Evolutionary conservation across 2,329 filamentous ascomycete genomes (phyloP).

Genomic region (Clarireedia paspali): DNA sequence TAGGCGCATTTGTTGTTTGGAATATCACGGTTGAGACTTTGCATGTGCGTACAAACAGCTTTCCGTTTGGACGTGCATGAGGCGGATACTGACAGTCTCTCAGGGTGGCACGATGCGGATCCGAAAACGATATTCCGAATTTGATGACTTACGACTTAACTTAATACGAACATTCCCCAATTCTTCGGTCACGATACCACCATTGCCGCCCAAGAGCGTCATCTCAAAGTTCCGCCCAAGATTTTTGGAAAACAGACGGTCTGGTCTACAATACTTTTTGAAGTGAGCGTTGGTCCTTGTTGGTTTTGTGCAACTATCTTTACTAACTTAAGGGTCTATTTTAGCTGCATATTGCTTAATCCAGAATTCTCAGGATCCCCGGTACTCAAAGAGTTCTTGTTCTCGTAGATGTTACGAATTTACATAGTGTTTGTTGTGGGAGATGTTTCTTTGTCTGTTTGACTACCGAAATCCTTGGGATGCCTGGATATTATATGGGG

Average conservation of each 20-base stretch:
- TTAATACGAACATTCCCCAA: constrained; percentile 76
- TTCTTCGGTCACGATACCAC: constrained; percentile 79
- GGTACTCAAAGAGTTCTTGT: constrained; percentile 79
- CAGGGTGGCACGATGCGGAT: constrained; percentile 55
- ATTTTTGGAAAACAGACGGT: constrained; percentile 78
- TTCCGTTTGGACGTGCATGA: background rate
- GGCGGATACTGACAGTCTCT: constrained; percentile 3
- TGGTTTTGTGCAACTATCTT: background rate
- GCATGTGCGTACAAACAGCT: constrained; percentile 47
- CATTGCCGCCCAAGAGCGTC: constrained; percentile 82
- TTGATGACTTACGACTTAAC: constrained; percentile 70
- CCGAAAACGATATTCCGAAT: constrained; percentile 81
- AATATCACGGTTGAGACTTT: constrained; percentile 83
- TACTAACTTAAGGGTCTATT: constrained; percentile 10
- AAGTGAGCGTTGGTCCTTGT: constrained; percentile 53
- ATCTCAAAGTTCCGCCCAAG: constrained; percentile 77
- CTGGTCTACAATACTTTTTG: constrained; percentile 83
- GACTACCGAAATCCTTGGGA: background rate
- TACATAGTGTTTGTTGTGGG: background rate
- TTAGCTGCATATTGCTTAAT: constrained; percentile 81
- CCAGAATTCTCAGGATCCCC: constrained; percentile 91
- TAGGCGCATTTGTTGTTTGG: constrained; percentile 92
- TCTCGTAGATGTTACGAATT: constrained; percentile 16
- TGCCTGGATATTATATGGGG: background rate
- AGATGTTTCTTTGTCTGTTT: background rate